Base-by-base conservation (phyloP, 208 protist species). In the Trypanosoma caninum region DNA sequence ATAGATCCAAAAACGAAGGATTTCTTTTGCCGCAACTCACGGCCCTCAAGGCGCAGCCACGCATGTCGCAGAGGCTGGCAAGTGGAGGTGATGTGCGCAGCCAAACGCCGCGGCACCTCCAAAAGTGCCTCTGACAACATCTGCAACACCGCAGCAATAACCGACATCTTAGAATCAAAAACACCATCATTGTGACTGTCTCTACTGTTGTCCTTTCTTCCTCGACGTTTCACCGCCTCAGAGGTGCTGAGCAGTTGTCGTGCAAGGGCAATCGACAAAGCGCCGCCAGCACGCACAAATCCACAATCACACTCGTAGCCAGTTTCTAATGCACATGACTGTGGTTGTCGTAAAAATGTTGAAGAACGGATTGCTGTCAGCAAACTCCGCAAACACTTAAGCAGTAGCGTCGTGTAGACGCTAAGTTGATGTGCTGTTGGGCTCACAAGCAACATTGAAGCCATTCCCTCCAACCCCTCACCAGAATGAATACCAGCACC, bases 281-380 rank as follows among this genome's bases (percentile, higher is more conserved):
- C 74, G 0, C 80, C 80, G 37, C 80, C 80, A n/a, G 69, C 80
- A n/a, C 75, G 69, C 35, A 75, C 62, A 37, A 73, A 55, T 3
- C 69, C 71, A 2, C 55, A 33, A 7, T 51, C 38, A 20, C n/a
- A 28, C 42, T 44, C 58, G 38, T 45, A 7, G 30, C 20, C 14
- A 13, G n/a, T 16, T 54, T 7, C n/a, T 20, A 7, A 51, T 46
- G 61, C 13, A 33, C 54, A 50, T n/a, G n/a, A n/a, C n/a, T n/a
- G n/a, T n/a, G n/a, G n/a, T n/a, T n/a, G n/a, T n/a, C n/a, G n/a
- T n/a, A n/a, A n/a, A n/a, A n/a, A n/a, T n/a, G n/a, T n/a, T n/a
- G n/a, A n/a, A n/a, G n/a, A n/a, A n/a, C n/a, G n/a, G 10, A 67
- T 22, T 27, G 61, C 52, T 14, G 8, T 22, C 25, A 55, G 56